Evolutionary conservation across 2,329 filamentous ascomycete genomes (phyloP), one percentile per base, ranked within the genome.

Genomic region (Raffaelea ambrosiae): DNA sequence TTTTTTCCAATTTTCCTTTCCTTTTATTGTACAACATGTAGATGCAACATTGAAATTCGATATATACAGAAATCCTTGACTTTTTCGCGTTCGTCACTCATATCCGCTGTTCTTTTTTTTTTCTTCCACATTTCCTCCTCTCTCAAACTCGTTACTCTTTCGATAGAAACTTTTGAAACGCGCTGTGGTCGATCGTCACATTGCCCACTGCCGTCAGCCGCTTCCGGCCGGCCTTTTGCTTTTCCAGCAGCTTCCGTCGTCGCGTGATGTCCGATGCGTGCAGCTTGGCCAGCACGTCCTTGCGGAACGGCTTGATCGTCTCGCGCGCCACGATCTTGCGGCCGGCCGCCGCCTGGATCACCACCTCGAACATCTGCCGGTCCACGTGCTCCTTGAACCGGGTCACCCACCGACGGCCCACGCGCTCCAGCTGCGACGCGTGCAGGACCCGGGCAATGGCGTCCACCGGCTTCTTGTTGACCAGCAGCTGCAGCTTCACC

Each of bases 361-460:
- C 74, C 20, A 98, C 81, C 68, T 98, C 93, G 18, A 49, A 98
- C 83, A 97, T 93, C 65, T 98, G 93, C 18, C 93, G 75, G 59
- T 95, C 87, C 19, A 98, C 91, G 59, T 97, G 91, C 64, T 96
- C 83, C 61, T 95, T 97, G 73, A 98, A 97, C 65, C 95, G 95
- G 38, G 79, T 82, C 5, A 96, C 91, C 93, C 93, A 98, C 48
- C 82, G 74, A 43, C 88, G 77, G 4, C 89, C 93, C 5, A 96
- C 72, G 18, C 87, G 76, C 26, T 91, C 84, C 0, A 84, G 81
- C 64, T 96, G 89, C 13, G 84, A 88, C 35, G 73, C 69, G 59
- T 98, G 93, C 36, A 97, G 79, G 3, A 98, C 82, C 31, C 91
- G 82, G n/a, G 88, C 83, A 18, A 98, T 89, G 11, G 93, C 93